Evolutionary conservation across 2,329 filamentous ascomycete genomes (phyloP).

Genomic region (Fusarium haematococcum): DNA sequence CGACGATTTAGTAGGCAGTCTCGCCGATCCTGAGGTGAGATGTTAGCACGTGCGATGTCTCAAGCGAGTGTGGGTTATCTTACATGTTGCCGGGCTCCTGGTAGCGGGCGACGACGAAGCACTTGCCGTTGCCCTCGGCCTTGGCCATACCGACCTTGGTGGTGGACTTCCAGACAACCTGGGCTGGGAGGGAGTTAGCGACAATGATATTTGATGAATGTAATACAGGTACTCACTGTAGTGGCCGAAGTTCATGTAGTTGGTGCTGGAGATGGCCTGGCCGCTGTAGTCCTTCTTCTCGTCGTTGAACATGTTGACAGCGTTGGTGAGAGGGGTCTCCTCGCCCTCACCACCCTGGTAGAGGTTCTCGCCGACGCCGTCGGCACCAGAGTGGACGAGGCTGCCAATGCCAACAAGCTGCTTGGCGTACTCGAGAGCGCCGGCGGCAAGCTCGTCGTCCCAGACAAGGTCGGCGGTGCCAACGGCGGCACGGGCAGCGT

Average conservation of each 20-base stretch:
- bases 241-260: constrained; percentile 41
- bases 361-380: constrained; percentile 41
- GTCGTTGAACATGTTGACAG: constrained; percentile 35
- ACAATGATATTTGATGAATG: not conserved
- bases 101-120: constrained; percentile 42
- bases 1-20: constrained; percentile 33
- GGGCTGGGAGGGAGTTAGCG: constrained; percentile 16
- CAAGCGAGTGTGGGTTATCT: constrained; percentile 1
- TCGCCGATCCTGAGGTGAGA: constrained; percentile 29
- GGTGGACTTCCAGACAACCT: constrained; percentile 41
- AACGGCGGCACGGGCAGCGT: constrained; percentile 39
- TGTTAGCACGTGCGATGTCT: constrained; percentile 15
- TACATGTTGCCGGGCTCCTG: constrained; percentile 42
- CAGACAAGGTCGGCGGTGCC: constrained; percentile 33
- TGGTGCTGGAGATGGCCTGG: constrained; percentile 30
- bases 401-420: constrained; percentile 35
- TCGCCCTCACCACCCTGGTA: constrained; percentile 34
- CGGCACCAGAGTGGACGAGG: constrained; percentile 33
- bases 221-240: constrained; percentile 30
- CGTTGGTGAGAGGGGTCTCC: constrained; percentile 28
- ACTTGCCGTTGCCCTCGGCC: constrained; percentile 29
- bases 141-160: constrained; percentile 43
- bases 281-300: constrained; percentile 42
- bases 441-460: constrained; percentile 37
- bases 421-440: constrained; percentile 40